A percentile compares a stretch with the other conserved stretches of the same genome.
Conservation (phyloP, 495 filamentous ascomycete species). For the Ramalina intermedia region DNA sequence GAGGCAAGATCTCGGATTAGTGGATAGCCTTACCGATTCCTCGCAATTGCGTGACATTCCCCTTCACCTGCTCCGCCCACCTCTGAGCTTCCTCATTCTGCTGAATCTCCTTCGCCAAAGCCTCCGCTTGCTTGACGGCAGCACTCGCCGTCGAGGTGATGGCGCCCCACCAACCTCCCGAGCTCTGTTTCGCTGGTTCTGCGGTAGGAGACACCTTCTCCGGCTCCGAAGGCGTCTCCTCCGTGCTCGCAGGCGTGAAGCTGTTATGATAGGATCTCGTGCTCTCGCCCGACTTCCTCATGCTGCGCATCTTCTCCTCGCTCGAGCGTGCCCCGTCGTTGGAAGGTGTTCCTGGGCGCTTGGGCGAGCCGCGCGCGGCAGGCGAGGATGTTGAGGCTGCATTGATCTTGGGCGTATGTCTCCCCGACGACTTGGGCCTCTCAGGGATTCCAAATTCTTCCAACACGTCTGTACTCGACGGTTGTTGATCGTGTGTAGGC, state of each 20-base stretch:
- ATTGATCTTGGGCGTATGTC: conserved; percentile 53
- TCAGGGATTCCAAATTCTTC: conserved; percentile 75
- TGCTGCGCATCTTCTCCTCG: conserved; percentile 40
- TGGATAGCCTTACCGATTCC: conserved; percentile 52
- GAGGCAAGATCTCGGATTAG: not conserved
- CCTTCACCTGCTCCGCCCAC: conserved; percentile 90
- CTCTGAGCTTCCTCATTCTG: conserved; percentile 91
- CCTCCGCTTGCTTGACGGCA: conserved; percentile 89
- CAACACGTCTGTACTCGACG: conserved; percentile 53
- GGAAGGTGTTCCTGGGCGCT: conserved; percentile 38
- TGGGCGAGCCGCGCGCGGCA: conserved; percentile 38
- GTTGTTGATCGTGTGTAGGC: conserved; percentile 28
- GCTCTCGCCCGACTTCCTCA: conserved; percentile 64
- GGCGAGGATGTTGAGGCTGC: conserved; percentile 30
- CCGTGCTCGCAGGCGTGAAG: conserved; percentile 27
- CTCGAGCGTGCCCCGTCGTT: conserved; percentile 30
- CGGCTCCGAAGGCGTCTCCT: conserved; percentile 18
- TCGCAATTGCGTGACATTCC: conserved; percentile 70
- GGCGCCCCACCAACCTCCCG: conserved; percentile 63
- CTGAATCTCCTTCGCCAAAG: conserved; percentile 84
- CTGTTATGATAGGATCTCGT: conserved; percentile 46
- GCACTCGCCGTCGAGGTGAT: conserved; percentile 50
- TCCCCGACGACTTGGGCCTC: conserved; percentile 47
- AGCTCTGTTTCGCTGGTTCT: conserved; percentile 25
- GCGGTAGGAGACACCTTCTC: conserved; percentile 13